phyloP scores from a whole-genome alignment of 2,329 filamentous ascomycete species.

The Phaeosphaeriaceae sp. region DNA sequence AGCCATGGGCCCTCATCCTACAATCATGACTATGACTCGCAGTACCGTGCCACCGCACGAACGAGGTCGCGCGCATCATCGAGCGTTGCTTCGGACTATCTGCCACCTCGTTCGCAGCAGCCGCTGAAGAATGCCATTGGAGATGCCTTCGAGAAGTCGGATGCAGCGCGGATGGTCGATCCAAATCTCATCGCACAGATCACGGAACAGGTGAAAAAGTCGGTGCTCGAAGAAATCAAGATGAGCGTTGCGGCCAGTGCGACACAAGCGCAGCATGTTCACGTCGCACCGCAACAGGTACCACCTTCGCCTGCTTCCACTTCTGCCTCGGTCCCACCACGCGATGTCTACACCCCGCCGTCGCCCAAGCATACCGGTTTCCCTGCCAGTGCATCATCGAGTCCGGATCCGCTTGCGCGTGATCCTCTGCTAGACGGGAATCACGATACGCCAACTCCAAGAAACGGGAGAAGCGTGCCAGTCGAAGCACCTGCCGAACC shows the following conservation, averaged over 20 bases:
- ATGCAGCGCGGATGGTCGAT: slow-evolving; percentile 60
- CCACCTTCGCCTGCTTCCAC: slow-evolving; percentile 55
- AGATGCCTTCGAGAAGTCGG: slow-evolving; percentile 61
- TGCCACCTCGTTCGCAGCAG: slow-evolving; percentile 51
- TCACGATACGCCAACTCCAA: slow-evolving; percentile 39
- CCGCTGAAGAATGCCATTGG: slow-evolving; percentile 65
- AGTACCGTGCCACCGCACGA: slow-evolving; percentile 30
- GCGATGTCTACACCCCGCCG: slow-evolving; percentile 62
- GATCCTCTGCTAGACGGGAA: slow-evolving; percentile 41
- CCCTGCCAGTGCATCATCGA: slow-evolving; percentile 38
- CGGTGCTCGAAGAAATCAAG: slow-evolving; percentile 56
- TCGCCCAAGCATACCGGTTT: slow-evolving; percentile 54
- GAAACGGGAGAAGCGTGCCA: slow-evolving; percentile 31
- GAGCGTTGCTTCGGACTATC: slow-evolving; percentile 36
- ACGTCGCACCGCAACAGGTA: slow-evolving; percentile 37
- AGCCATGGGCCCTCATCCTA: slow-evolving; percentile 17
- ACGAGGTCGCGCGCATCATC: slow-evolving; percentile 38
- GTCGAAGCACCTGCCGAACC: slow-evolving; percentile 22
- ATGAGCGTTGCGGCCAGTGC: slow-evolving; percentile 44
- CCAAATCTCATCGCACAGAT: slow-evolving; percentile 68
- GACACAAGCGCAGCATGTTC: slow-evolving; percentile 36
- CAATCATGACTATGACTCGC: slow-evolving; percentile 33
- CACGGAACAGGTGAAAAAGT: slow-evolving; percentile 63
- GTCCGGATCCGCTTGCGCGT: slow-evolving; percentile 44
- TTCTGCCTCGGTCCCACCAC: slow-evolving; percentile 56